These are phyloP conservation scores for Crithidia bombi DNA, from an alignment of 208 protist species.

Conservation along the genomic window DNA sequence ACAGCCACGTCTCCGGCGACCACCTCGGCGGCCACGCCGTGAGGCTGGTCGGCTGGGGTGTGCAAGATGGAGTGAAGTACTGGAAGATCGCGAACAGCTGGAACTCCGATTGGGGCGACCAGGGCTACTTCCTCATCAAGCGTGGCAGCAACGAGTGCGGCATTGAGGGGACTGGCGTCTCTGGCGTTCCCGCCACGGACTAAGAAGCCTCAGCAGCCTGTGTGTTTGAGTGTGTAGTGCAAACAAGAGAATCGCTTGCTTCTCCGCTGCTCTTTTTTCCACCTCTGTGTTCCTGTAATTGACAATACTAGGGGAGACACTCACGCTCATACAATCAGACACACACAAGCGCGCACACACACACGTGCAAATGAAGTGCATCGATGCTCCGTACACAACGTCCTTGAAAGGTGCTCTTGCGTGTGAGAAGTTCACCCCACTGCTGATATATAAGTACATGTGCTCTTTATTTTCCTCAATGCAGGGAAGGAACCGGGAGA, in stretches of 20 bases:
- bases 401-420: no score
- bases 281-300: not conserved
- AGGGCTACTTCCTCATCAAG: conserved; percentile 85
- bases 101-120: conserved; percentile 87
- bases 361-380: no score
- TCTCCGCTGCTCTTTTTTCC: not conserved
- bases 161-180: conserved; percentile 69
- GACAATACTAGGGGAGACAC: not conserved
- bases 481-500: no score
- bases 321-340: not conserved
- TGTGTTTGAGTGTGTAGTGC: not conserved
- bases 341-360: not conserved
- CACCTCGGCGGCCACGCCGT: conserved; percentile 88
- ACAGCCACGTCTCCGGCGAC: conserved; percentile 73
- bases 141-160: conserved; percentile 82
- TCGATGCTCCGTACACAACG: no score
- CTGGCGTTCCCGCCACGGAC: conserved; percentile 41
- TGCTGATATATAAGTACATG: no score
- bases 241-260: not conserved
- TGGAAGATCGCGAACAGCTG: conserved; percentile 94
- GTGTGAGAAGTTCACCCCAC: no score
- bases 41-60: conserved; percentile 88
- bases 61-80: conserved; percentile 71
- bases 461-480: no score
- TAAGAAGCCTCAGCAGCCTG: not conserved